Evolutionary conservation across 192 early-diverging fungal genomes (phyloP), one percentile per base, ranked within the genome.

Genomic region (Coemansia sp.): DNA sequence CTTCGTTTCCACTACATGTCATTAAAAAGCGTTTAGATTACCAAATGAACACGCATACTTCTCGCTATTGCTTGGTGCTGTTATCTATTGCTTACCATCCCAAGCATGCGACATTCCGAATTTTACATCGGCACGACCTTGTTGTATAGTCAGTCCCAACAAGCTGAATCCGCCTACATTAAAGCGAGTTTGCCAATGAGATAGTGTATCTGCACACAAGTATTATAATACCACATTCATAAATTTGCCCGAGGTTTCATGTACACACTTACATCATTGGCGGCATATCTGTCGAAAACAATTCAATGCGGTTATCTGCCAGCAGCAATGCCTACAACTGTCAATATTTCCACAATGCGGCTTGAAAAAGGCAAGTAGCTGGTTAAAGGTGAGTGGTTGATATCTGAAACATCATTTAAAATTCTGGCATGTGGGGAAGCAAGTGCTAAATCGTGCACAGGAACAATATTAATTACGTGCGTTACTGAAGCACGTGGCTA

Each of bases 281-380:
- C 5, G 88, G 87, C 57, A 86, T 77, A 66, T 91, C 88, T 8
- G 90, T 91, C 16, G 90, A 91, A 59, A 84, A 91, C 14, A 91
- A 66, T 73, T 91, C 88, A 32, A 91, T 85, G 10, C 82, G 70
- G 43, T 84, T 87, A 57, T 91, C 90, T 2, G 88, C 88, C 3
- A 88, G 68, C 35, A 89, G 72, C 71, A 89, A 64, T 8, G 88
- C 88, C 78, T 88, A 83, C 16, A 3, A 5, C 1, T 8, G 12
- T 54, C 16, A 29, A 16, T 10, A 27, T 45, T 45, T 14, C 41
- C 41, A 45, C 41, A n/a, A 45, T 45, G 41, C 41, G 11, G 8
- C n/a, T 45, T 14, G 11, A 5, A 45, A 14, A 14, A 45, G 7
- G 41, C 41, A 14, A 3, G 41, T 14, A 4, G 16, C 41, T 14